Percentiles rank a stretch among this genome's conserved stretches.
These are phyloP conservation scores for Claviceps sp. DNA, from an alignment of 2,329 filamentous ascomycete genomes.

Conservation along the genomic window DNA sequence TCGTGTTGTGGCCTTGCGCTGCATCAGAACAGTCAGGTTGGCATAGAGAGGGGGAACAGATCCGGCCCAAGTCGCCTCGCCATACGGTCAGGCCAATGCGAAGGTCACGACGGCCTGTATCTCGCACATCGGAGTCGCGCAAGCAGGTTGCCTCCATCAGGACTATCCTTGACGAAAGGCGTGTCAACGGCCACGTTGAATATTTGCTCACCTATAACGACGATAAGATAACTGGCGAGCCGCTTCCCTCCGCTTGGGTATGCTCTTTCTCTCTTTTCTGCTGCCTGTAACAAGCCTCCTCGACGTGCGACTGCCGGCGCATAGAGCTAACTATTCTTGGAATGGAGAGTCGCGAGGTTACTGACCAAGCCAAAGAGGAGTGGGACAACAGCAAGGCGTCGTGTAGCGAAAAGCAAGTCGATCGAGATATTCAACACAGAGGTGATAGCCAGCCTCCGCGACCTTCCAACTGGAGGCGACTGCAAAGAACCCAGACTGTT, in stretches of 20 bases:
- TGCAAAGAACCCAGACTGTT: slow-evolving; percentile 2
- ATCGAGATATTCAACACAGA: slow-evolving; percentile 6
- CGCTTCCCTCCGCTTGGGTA: slow-evolving; percentile 22
- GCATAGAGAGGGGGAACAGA: not conserved
- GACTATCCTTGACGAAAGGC: slow-evolving; percentile 22
- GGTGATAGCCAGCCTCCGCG: slow-evolving; percentile 15
- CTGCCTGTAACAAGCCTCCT: not conserved
- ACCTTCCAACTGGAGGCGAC: slow-evolving; percentile 15
- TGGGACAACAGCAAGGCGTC: slow-evolving; percentile 18
- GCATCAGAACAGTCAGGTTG: not conserved
- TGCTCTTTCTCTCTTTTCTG: slow-evolving; percentile 4
- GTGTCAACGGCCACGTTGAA: slow-evolving; percentile 12
- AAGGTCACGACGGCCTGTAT: slow-evolving; percentile 13
- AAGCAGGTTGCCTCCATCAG: slow-evolving; percentile 14
- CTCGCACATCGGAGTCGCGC: slow-evolving; percentile 9
- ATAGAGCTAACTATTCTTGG: slow-evolving; percentile 10
- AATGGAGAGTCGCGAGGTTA: slow-evolving; percentile 18
- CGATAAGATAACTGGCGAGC: slow-evolving; percentile 17
- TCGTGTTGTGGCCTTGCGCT: not conserved
- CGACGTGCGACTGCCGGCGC: not conserved
- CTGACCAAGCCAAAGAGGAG: slow-evolving; percentile 16
- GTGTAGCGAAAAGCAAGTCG: not conserved
- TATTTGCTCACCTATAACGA: slow-evolving; percentile 28
- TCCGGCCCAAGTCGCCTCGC: not conserved
- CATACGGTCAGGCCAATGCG: slow-evolving; percentile 19